Conservation (phyloP, 441 rosid species). For the Aquilaria agallochum region DNA sequence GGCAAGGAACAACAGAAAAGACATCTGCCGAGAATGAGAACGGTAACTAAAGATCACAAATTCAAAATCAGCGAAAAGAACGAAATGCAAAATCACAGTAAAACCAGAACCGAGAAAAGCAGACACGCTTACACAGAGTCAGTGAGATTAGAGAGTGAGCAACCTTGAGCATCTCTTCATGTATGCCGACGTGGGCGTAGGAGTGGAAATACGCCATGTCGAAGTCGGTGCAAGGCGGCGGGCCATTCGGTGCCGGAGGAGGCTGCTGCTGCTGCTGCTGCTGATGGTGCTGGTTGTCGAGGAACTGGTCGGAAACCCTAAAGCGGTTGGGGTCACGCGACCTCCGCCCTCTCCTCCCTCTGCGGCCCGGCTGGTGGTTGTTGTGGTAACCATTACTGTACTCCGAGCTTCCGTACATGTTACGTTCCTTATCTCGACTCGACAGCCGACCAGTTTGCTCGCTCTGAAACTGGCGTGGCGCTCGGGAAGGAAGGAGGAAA, state of each 20-base stretch:
- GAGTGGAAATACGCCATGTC: slow-evolving; percentile 90
- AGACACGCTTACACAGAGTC: background rate
- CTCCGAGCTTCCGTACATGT: slow-evolving; percentile 42
- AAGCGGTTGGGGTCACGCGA: slow-evolving; percentile 21
- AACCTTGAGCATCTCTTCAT: slow-evolving; percentile 98
- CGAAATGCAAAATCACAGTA: background rate
- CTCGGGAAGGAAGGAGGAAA: too few species aligned
- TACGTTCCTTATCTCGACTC: background rate
- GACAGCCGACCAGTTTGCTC: too few species aligned
- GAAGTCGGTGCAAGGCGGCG: slow-evolving; percentile 87
- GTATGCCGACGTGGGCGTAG: slow-evolving; percentile 94
- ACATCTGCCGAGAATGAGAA: background rate
- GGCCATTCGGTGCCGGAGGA: slow-evolving; percentile 22
- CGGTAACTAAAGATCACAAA: background rate
- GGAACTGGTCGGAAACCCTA: slow-evolving; percentile 27
- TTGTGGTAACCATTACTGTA: slow-evolving; percentile 42
- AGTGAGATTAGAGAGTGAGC: slow-evolving; percentile 3
- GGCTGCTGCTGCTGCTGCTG: slow-evolving; percentile 14
- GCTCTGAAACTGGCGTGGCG: too few species aligned
- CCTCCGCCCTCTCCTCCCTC: slow-evolving; percentile 31
- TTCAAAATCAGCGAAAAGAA: background rate
- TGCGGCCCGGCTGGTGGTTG: slow-evolving; percentile 28
- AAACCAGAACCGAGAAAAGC: background rate
- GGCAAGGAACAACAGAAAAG: background rate
- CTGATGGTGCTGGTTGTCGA: slow-evolving; percentile 15